These are phyloP conservation scores for Myochromella boudieri DNA, from an alignment of 768 basidiomycete species.

Conservation along the genomic window DNA sequence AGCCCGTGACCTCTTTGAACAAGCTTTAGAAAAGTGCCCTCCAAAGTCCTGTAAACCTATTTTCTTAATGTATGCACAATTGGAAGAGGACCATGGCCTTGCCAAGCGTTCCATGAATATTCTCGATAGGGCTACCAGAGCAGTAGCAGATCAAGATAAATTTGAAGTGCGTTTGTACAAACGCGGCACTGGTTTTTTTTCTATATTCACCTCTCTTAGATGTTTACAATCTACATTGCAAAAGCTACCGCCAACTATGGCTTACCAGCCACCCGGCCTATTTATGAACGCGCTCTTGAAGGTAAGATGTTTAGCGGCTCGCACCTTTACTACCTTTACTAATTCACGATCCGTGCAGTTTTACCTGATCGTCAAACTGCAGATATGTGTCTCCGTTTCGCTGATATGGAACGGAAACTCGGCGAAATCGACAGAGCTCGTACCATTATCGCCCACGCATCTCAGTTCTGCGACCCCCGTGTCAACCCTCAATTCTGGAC, in stretches of 20 bases:
- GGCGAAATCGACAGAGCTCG: slow-evolving; percentile 98
- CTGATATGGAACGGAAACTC: slow-evolving; percentile 92
- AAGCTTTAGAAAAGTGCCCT: slow-evolving; percentile 95
- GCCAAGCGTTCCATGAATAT: slow-evolving; percentile 96
- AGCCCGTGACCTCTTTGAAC: slow-evolving; percentile 96
- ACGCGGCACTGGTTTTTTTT: background rate
- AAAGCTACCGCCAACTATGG: slow-evolving; percentile 97
- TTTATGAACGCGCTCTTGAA: slow-evolving; percentile 95
- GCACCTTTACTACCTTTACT: background rate
- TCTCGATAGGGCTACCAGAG: slow-evolving; percentile 88
- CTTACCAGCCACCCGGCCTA: slow-evolving; percentile 91
- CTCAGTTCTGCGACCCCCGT: slow-evolving; percentile 97
- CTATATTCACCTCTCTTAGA: slow-evolving; percentile 42
- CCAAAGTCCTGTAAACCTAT: slow-evolving; percentile 92
- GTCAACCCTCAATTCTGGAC: slow-evolving; percentile 91
- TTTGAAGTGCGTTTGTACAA: slow-evolving; percentile 71
- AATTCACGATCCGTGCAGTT: slow-evolving; percentile 29
- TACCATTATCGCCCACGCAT: slow-evolving; percentile 95
- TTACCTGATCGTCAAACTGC: slow-evolving; percentile 94
- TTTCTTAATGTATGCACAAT: slow-evolving; percentile 93
- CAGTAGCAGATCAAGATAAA: slow-evolving; percentile 87
- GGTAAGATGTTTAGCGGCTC: slow-evolving; percentile 25
- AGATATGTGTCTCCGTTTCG: slow-evolving; percentile 97
- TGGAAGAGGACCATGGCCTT: slow-evolving; percentile 94
- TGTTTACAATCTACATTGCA: slow-evolving; percentile 96